These are phyloP conservation scores for Leccinellum luteum DNA, from an alignment of 768 basidiomycete genomes.

Conservation along the genomic window DNA sequence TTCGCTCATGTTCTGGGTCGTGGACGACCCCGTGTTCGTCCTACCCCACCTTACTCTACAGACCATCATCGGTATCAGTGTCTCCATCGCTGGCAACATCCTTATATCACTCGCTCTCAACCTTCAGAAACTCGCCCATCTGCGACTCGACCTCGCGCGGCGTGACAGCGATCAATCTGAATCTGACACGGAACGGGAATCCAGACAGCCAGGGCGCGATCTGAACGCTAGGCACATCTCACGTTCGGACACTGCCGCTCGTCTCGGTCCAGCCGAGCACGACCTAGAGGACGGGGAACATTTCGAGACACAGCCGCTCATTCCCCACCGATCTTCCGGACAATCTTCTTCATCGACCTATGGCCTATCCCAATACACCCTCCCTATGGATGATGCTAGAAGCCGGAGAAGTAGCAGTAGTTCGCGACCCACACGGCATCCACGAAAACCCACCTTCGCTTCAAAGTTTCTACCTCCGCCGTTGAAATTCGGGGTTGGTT, in stretches of 20 bases:
- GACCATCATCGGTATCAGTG: conserved; percentile 72
- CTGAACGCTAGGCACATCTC: neutral
- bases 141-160: conserved; percentile 49
- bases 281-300: conserved; percentile 5
- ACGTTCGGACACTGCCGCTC: conserved; percentile 1
- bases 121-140: conserved; percentile 89
- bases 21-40: conserved; percentile 32
- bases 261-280: conserved; percentile 8
- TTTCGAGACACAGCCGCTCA: conserved; percentile 29
- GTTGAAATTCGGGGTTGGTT: conserved; percentile 5
- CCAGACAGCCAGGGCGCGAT: conserved; percentile 4
- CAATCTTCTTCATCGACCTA: conserved; percentile 20
- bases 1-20: conserved; percentile 20
- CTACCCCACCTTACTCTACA: conserved; percentile 55
- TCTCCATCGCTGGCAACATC: conserved; percentile 82
- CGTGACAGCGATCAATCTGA: conserved; percentile 18
- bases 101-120: conserved; percentile 91
- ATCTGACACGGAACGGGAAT: conserved; percentile 12
- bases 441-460: conserved; percentile 31
- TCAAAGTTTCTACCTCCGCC: conserved; percentile 37
- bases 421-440: conserved; percentile 18
- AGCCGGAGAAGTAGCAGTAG: conserved; percentile 27
- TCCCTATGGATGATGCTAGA: conserved; percentile 24
- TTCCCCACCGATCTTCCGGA: conserved; percentile 25
- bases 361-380: conserved; percentile 8